Evolutionary conservation across 225 moss, liverwort and hornwort genomes (phyloP), one percentile per base, ranked within the genome.

Genomic region (Pleurozium schreberi): DNA sequence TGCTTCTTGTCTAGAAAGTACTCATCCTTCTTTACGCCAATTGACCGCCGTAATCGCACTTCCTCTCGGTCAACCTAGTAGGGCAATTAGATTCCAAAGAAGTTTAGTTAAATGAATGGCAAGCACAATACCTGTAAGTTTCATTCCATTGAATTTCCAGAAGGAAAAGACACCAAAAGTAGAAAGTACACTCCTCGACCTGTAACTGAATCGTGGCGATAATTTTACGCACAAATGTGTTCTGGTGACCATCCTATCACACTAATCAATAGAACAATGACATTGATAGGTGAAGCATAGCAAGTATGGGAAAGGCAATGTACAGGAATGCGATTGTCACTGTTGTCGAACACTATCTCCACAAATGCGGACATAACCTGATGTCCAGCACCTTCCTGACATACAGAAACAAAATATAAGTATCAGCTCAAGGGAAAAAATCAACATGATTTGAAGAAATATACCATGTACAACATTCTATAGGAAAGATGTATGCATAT

Each of bases 1-100:
- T 98, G 97, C 92, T 98, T 98, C 94, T 98, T 98, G 94, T 98
- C 97, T 27, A 98, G 91, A 79, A 98, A 98, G 88, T 98, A 98
- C 91, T 98, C 97, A 87, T 98, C 97, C 92, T 98, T 98, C 93
- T 98, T 98, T 86, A 95, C 90, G 59, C 97, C 97, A 90, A 98
- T 98, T 77, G 96, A 95, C 70, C 97, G 95, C 65, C 97, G 97
- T 85, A 98, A 91, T 30, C 96, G 97, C 80, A 98, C 97, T 94
- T 96, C 96, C 92, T 98, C 97, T 92, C 97, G 93, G 90, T 98
- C 97, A 66, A 97, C 97, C 97, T 97, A 66, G 80, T 60, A 65
- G 61, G 76, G 47, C 52, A 91, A 88, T 86, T 62, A 53, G 60
- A 84, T 75, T 57, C 86, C 78, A 71, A 70, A 81, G 25, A 90